A percentile compares a stretch with the other conserved stretches of the same genome.
These are phyloP conservation scores for Entrophospora sp. DNA, from an alignment of 192 early-diverging fungal genomes.

Conservation along the genomic window DNA sequence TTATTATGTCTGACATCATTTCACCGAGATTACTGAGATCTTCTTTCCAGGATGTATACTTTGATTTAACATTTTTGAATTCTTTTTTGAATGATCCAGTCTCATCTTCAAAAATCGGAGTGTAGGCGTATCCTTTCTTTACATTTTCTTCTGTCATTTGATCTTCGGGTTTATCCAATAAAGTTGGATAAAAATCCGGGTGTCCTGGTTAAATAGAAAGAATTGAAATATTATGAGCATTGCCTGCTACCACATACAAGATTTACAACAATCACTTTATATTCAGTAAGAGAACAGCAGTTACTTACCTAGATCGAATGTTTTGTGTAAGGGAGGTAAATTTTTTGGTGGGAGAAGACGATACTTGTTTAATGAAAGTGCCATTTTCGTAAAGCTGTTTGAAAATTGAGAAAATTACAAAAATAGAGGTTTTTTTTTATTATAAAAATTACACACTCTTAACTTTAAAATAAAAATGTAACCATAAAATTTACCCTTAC, in stretches of 20 bases:
- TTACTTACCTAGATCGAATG: not conserved
- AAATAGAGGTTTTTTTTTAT: no score
- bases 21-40: constrained; percentile 25
- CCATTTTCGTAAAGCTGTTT: no score
- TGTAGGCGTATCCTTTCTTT: constrained; percentile 45
- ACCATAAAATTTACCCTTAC: no score
- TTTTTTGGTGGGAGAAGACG: not conserved
- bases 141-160: constrained; percentile 48
- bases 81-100: constrained; percentile 39
- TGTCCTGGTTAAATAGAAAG: constrained; percentile 12
- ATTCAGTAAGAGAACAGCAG: not conserved
- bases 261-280: not conserved
- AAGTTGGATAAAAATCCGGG: constrained; percentile 42
- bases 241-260: not conserved
- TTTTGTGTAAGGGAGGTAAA: not conserved
- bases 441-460: no score
- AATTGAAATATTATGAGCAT: not conserved
- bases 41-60: not conserved
- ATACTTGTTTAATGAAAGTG: not conserved
- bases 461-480: no score
- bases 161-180: constrained; percentile 30
- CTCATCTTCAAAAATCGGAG: constrained; percentile 39
- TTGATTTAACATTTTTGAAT: constrained; percentile 21
- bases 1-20: constrained; percentile 27
- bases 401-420: no score